Base-by-base conservation (phyloP, 495 filamentous ascomycete genomes). In the Xylaria intraflava region DNA sequence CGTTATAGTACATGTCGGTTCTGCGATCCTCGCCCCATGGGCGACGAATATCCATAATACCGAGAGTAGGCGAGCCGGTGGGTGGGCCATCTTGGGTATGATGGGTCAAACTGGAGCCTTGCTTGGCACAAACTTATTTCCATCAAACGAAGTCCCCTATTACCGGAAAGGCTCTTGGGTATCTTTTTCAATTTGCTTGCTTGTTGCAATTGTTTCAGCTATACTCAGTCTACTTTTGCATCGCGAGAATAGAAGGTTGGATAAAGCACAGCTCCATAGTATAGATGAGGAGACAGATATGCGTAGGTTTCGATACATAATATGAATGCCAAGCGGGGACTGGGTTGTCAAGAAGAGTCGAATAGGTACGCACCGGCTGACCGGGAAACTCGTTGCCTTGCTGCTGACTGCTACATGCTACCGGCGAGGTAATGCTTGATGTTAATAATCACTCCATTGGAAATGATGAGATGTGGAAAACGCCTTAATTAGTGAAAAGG, bases 81-180 rank as follows among this genome's bases (percentile, higher is more conserved):
- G 59, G 0, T 53, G 49, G 11, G 58, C 59, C 3, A 56, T 60
- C 19, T 60, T 60, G 33, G 52, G 53, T 8, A 60, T 56, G 1
- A 52, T 62, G 3, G 55, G 59, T 0, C 58, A 61, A 23, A 41
- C 29, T 24, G 57, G 57, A 0, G 53, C 57, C 12, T 46, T 66
- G 31, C 20, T 66, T 7, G 63, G 63, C 33, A 66, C 63, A 1
- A 63, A 59, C 26, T 36, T 66, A n/a, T 66, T 66, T 26, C 62
- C 63, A 8, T 46, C 50, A 29, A 51, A 26, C 29, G 61, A 66
- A 16, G 58, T 40, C 19, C 63, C 63, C 3, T 64, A 56, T 22
- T 66, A 66, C 30, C 38, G 49, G 8, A 63, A 52, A 33, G 63
- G 63, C 14, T 61, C 56, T 12, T 59, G 57, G 56, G 40, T 62